These are phyloP conservation scores for Maudiozyma bulderi DNA, from an alignment of 805 yeast genomes.

Conservation along the genomic window DNA sequence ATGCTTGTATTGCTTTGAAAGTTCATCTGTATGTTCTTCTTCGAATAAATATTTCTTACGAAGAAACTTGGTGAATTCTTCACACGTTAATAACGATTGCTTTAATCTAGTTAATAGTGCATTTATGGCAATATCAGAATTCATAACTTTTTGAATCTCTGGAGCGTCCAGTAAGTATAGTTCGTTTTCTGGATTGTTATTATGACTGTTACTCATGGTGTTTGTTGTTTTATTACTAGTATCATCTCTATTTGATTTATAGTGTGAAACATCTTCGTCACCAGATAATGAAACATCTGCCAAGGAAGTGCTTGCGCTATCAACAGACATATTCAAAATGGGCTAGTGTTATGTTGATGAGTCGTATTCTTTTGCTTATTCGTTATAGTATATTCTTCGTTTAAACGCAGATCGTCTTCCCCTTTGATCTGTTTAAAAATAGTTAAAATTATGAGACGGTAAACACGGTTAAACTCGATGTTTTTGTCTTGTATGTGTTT, in stretches of 20 bases:
- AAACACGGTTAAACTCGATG: no score
- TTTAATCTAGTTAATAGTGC: constrained; percentile 63
- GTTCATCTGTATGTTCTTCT: constrained; percentile 65
- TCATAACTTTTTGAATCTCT: constrained; percentile 42
- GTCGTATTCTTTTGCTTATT: neutral
- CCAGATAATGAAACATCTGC: neutral
- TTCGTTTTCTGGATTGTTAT: neutral
- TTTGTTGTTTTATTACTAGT: neutral
- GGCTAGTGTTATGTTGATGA: neutral
- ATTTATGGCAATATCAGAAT: constrained; percentile 70
- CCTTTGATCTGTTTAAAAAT: no score
- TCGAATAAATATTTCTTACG: constrained; percentile 71
- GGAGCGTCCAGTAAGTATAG: constrained; percentile 28
- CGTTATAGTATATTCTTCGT: no score
- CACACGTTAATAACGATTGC: constrained; percentile 71
- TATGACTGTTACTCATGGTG: neutral
- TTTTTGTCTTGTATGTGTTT: no score
- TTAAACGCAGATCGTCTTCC: no score
- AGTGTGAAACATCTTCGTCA: neutral
- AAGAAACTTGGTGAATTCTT: constrained; percentile 72
- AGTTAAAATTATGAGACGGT: no score
- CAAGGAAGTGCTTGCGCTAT: neutral
- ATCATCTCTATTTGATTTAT: neutral
- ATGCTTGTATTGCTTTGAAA: constrained; percentile 59
- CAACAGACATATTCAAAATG: neutral